A percentile compares a stretch with the other conserved stretches of the same genome.
Conservation (phyloP, 768 basidiomycete species). For the Rhizopogon rudus region DNA sequence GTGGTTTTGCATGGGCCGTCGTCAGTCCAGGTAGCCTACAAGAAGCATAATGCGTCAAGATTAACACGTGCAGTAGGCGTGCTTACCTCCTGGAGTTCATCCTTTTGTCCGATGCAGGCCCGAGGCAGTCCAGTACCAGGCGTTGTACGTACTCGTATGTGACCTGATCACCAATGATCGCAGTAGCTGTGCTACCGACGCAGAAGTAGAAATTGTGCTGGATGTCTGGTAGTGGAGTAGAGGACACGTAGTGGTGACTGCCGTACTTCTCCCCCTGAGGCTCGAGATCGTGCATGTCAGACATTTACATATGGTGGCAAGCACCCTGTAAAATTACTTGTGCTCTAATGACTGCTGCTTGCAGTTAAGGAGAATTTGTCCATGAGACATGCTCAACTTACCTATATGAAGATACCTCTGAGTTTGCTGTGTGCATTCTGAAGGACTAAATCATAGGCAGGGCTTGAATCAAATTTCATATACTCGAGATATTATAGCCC, state of each 20-base stretch:
- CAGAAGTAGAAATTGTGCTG: slow-evolving; percentile 6
- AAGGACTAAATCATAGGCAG: slow-evolving; percentile 47
- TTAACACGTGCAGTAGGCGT: background rate
- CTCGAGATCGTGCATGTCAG: background rate
- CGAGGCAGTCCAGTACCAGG: slow-evolving; percentile 43
- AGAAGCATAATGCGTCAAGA: background rate
- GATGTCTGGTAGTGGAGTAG: background rate
- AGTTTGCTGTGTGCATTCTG: slow-evolving; percentile 53
- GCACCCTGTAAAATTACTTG: slow-evolving; percentile 37
- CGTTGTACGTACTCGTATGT: slow-evolving; percentile 42
- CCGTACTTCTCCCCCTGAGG: slow-evolving; percentile 25
- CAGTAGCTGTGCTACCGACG: slow-evolving; percentile 42
- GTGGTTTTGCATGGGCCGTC: slow-evolving; percentile 43
- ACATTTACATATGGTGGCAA: background rate
- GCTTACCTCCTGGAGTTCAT: slow-evolving; percentile 42
- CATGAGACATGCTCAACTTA: slow-evolving; percentile 63
- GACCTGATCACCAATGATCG: slow-evolving; percentile 42
- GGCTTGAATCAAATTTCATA: slow-evolving; percentile 9
- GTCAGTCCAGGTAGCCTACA: slow-evolving; percentile 47
- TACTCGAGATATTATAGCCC: slow-evolving; percentile 37
- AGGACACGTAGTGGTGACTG: slow-evolving; percentile 7
- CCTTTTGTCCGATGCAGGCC: slow-evolving; percentile 51
- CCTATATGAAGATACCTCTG: slow-evolving; percentile 60
- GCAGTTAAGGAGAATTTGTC: slow-evolving; percentile 41
- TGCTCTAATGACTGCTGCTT: slow-evolving; percentile 56